Conservation (phyloP, 1,139 yeast genomes). For the Debaryomyces sp. region DNA sequence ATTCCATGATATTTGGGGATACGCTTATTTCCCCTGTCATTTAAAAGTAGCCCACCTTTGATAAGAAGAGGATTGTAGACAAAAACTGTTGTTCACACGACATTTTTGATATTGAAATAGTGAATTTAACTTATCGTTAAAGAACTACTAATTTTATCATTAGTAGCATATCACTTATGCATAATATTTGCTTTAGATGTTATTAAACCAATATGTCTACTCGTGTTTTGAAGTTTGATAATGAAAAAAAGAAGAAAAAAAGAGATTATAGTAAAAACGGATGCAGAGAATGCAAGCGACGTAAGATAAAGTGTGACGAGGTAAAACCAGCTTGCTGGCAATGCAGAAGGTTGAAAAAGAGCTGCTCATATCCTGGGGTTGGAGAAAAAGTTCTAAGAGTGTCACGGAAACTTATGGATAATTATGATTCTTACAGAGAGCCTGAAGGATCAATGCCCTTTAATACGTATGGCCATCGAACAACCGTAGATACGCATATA, state of each 20-base stretch:
- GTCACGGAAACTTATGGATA: constrained; percentile 19
- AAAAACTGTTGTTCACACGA: neutral
- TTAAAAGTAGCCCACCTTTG: neutral
- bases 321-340: constrained; percentile 58
- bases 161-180: neutral
- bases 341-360: constrained; percentile 36
- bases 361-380: constrained; percentile 35
- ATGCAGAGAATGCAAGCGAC: constrained; percentile 43
- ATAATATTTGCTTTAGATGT: neutral
- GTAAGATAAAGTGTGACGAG: constrained; percentile 59
- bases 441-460: neutral
- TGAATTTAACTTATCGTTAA: neutral
- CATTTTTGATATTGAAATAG: neutral
- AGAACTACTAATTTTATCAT: neutral
- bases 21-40: neutral
- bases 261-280: constrained; percentile 40
- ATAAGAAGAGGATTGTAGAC: neutral
- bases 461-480: neutral
- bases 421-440: neutral
- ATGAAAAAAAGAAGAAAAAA: constrained; percentile 10
- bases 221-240: neutral
- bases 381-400: constrained; percentile 38
- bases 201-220: neutral
- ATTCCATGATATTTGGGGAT: neutral
- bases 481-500: neutral